phyloP scores from a whole-genome alignment of 352 stramenopile genomes.

The Globisporangium camurandrum region DNA sequence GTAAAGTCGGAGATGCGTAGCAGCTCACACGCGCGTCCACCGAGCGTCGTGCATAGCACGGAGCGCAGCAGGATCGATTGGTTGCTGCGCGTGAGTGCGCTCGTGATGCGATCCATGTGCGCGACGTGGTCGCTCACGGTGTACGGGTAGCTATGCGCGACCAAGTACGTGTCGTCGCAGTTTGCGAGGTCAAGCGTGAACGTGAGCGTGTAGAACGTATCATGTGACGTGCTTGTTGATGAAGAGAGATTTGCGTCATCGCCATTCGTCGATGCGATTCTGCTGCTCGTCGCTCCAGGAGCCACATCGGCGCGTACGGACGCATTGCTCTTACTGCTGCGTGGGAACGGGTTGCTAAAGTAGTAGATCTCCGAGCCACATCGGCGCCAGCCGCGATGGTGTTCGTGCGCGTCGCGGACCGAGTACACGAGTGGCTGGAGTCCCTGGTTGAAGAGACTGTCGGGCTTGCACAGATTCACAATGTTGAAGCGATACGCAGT shows the following conservation, averaged over 20 bases:
- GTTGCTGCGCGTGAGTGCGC: constrained; percentile 2
- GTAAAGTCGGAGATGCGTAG: constrained; percentile 69
- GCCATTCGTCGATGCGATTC: constrained; percentile 2
- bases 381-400: constrained; percentile 65
- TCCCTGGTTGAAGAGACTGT: constrained; percentile 88
- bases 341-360: constrained; percentile 57
- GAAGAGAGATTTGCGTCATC: neutral
- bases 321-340: constrained; percentile 7
- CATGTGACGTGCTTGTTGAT: neutral
- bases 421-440: constrained; percentile 90
- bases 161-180: constrained; percentile 73
- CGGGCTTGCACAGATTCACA: constrained; percentile 90
- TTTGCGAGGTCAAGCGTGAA: constrained; percentile 84
- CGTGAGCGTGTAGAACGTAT: constrained; percentile 80
- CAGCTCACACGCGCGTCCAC: constrained; percentile 53
- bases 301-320: neutral
- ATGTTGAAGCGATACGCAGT: constrained; percentile 87
- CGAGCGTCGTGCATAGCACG: constrained; percentile 51
- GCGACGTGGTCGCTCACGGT: constrained; percentile 75
- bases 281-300: neutral
- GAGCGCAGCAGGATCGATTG: constrained; percentile 31
- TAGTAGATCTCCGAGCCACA: constrained; percentile 84
- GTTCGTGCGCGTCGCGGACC: constrained; percentile 39
- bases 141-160: constrained; percentile 92
- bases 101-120: constrained; percentile 42